These are phyloP conservation scores for Claviceps sp. DNA, from an alignment of 2,329 filamentous ascomycete species.

Conservation along the genomic window DNA sequence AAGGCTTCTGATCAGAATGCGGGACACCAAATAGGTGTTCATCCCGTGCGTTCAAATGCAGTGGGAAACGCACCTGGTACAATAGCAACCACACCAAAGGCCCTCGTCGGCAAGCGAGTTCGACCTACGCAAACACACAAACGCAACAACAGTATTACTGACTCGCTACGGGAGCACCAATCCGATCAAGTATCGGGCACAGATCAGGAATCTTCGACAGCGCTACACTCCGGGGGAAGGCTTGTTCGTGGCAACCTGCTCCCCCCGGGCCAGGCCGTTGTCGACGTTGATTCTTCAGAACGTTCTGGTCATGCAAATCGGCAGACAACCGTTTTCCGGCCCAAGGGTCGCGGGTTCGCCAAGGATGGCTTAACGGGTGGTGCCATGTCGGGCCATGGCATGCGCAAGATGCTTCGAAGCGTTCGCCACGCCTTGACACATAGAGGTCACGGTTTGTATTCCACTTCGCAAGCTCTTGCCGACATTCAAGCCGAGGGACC, in stretches of 20 bases:
- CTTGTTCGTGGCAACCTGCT: conserved; percentile 78
- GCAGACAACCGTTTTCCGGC: conserved; percentile 40
- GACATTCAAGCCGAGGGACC: conserved; percentile 35
- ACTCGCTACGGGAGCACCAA: conserved; percentile 63
- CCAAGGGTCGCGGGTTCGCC: conserved; percentile 22
- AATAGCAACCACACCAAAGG: conserved; percentile 44
- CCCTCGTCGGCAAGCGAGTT: conserved; percentile 44
- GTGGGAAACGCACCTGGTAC: conserved; percentile 33
- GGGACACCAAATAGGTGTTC: conserved; percentile 34
- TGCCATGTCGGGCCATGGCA: conserved; percentile 56
- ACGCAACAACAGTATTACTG: conserved; percentile 75
- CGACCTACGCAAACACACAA: conserved; percentile 53
- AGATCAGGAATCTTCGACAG: conserved; percentile 44
- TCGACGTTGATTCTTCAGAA: conserved; percentile 49
- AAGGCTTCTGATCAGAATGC: conserved; percentile 26
- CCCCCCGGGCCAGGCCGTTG: conserved; percentile 69
- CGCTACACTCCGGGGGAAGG: conserved; percentile 61
- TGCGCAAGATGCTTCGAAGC: conserved; percentile 76
- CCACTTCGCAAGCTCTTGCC: conserved; percentile 33
- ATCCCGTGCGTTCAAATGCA: conserved; percentile 41
- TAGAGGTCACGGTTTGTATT: conserved; percentile 29
- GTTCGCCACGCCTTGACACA: conserved; percentile 72
- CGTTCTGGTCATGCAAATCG: conserved; percentile 31
- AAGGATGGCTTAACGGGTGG: conserved; percentile 38
- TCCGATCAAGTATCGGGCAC: conserved; percentile 37